A percentile compares a stretch with the other conserved stretches of the same genome.
Conservation (phyloP, 116 monocot genomes). For the Thalassia testudinum region DNA sequence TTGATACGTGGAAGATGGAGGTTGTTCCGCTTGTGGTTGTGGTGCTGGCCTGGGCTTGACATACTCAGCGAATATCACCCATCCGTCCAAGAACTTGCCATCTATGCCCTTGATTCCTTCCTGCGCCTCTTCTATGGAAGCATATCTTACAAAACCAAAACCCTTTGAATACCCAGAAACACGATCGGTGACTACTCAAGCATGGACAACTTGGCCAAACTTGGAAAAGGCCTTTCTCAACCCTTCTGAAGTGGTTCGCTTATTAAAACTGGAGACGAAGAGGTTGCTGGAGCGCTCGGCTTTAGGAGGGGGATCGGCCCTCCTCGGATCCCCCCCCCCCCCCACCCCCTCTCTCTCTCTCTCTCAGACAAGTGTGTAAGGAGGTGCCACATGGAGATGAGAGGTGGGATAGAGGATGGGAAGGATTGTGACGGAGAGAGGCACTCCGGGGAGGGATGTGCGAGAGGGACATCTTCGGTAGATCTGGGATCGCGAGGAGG, state of each 20-base stretch:
- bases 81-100: constrained; percentile 52
- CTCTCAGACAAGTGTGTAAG: neutral
- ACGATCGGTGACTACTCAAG: constrained; percentile 77
- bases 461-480: too few relatives aligned
- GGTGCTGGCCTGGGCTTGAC: constrained; percentile 19
- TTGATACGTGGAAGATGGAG: too few relatives aligned
- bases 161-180: constrained; percentile 85
- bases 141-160: constrained; percentile 88
- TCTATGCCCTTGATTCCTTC: constrained; percentile 92
- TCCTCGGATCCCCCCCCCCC: too few relatives aligned
- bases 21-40: neutral
- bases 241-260: constrained; percentile 82
- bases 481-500: too few relatives aligned
- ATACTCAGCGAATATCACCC: constrained; percentile 27
- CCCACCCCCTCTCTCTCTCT: too few relatives aligned
- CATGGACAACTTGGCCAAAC: constrained; percentile 75
- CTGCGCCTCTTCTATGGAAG: constrained; percentile 59
- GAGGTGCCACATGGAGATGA: neutral
- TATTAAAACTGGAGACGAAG: constrained; percentile 37
- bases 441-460: neutral
- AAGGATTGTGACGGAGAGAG: neutral
- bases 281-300: too few relatives aligned
- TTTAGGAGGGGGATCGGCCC: too few relatives aligned
- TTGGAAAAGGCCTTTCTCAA: constrained; percentile 71
- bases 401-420: neutral